Evolutionary conservation across 139 green algal genomes (phyloP).

Genomic region (Raphidocelis subcapitata): DNA sequence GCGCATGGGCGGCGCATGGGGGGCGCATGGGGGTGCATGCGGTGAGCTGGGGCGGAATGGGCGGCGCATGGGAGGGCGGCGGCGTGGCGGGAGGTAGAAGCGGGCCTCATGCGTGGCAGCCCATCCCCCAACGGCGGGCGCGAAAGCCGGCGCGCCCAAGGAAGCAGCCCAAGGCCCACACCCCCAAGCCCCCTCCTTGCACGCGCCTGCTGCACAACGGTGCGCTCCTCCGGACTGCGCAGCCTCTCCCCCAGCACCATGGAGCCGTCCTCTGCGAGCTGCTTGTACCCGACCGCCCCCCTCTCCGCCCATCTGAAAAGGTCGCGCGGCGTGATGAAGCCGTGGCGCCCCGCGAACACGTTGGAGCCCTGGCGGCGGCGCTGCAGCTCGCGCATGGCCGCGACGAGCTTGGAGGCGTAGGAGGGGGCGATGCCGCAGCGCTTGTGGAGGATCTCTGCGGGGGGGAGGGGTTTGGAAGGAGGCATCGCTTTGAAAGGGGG

Average conservation of each 20-base stretch:
- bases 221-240: conserved; percentile 67
- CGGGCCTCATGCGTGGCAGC: too few species aligned
- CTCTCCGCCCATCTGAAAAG: conserved; percentile 92
- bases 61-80: too few species aligned
- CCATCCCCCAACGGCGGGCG: too few species aligned
- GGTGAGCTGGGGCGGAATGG: too few species aligned
- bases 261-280: conserved; percentile 89
- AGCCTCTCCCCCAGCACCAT: conserved; percentile 92
- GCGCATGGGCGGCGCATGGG: neutral
- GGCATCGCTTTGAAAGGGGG: too few species aligned
- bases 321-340: conserved; percentile 96
- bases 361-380: conserved; percentile 69
- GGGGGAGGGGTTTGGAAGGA: too few species aligned
- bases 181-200: conserved; percentile 58
- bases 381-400: conserved; percentile 92
- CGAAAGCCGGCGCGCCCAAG: too few species aligned
- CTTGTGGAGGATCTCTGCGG: conserved; percentile 77
- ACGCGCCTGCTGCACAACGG: conserved; percentile 69
- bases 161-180: too few species aligned
- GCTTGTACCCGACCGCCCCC: conserved; percentile 78
- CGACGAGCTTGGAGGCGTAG: conserved; percentile 89
- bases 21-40: too few species aligned
- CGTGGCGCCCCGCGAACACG: conserved; percentile 90
- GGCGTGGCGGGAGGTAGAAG: too few species aligned
- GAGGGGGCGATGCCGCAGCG: conserved; percentile 66